Percentiles rank a stretch among this genome's conserved stretches.
Evolutionary conservation across 2,329 filamentous ascomycete genomes (phyloP).

Genomic region (Monilinia aucupariae): DNA sequence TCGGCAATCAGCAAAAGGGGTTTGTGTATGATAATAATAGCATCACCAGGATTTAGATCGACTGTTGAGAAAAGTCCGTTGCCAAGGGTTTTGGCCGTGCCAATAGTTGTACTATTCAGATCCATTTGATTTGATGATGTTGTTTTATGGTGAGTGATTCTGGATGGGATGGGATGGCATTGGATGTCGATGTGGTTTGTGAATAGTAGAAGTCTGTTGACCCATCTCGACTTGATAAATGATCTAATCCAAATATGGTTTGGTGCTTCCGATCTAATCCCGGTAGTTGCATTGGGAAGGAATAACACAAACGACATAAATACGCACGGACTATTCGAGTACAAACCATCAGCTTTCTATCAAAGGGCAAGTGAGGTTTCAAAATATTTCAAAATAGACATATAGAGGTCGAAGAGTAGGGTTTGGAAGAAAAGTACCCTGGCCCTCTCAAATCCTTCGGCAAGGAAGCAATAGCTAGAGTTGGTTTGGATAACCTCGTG

Average conservation of each 20-base stretch:
- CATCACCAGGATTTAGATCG: conserved; percentile 21
- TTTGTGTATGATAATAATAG: conserved; percentile 24
- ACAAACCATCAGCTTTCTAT: too few relatives aligned
- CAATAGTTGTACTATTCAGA: conserved; percentile 20
- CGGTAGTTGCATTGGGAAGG: neutral
- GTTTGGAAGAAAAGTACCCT: neutral
- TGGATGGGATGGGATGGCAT: neutral
- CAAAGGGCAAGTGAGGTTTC: neutral
- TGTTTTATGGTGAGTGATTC: neutral
- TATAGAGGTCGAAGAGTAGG: neutral
- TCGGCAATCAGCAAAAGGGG: conserved; percentile 31
- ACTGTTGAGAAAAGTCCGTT: conserved; percentile 27
- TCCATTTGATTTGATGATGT: conserved; percentile 12
- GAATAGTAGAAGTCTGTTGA: neutral
- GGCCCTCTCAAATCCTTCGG: neutral
- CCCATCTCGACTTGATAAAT: neutral
- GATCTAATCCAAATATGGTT: conserved; percentile 1
- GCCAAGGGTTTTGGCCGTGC: conserved; percentile 18
- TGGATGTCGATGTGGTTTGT: neutral
- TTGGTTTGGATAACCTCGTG: too few relatives aligned
- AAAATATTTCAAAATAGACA: too few relatives aligned
- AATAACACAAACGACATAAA: neutral
- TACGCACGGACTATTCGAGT: neutral
- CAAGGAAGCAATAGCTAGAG: neutral
- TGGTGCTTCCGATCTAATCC: conserved; percentile 7